These are phyloP conservation scores for Aquanectria penicillioides DNA, from an alignment of 2,329 filamentous ascomycete genomes.

Conservation along the genomic window DNA sequence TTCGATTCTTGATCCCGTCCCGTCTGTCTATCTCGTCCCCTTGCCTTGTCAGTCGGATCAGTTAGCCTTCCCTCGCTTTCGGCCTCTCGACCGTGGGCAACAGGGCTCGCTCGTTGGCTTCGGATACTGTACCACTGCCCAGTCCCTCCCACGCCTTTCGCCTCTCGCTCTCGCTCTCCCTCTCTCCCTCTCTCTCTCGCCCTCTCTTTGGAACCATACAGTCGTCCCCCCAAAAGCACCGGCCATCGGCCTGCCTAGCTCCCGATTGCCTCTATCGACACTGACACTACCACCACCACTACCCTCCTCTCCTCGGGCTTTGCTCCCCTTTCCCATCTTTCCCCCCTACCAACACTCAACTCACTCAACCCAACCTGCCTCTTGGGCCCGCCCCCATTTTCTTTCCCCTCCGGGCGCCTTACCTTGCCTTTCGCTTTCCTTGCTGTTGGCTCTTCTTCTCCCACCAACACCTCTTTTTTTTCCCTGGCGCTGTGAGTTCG, in stretches of 20 bases:
- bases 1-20: constrained; percentile 9
- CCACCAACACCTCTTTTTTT: constrained; percentile 1
- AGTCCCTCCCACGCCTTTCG: too few relatives aligned
- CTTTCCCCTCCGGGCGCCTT: constrained; percentile 8
- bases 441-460: constrained; percentile 7
- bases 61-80: neutral
- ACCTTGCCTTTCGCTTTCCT: neutral
- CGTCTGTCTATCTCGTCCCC: constrained; percentile 8
- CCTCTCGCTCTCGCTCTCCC: too few relatives aligned
- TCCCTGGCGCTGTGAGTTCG: constrained; percentile 1
- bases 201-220: neutral
- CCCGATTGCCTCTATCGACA: constrained; percentile 9
- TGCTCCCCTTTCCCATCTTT: constrained; percentile 16
- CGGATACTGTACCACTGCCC: too few relatives aligned
- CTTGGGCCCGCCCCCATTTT: constrained; percentile 18
- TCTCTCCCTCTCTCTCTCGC: neutral
- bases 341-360: constrained; percentile 14
- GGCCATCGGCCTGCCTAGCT: constrained; percentile 13
- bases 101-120: neutral
- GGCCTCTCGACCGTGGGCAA: constrained; percentile 2
- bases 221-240: constrained; percentile 1
- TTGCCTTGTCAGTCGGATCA: neutral
- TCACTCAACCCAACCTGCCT: constrained; percentile 16
- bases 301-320: constrained; percentile 12
- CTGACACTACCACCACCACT: constrained; percentile 9